Conservation (phyloP, 129 eudicot species). For the Saussurea involucrata region DNA sequence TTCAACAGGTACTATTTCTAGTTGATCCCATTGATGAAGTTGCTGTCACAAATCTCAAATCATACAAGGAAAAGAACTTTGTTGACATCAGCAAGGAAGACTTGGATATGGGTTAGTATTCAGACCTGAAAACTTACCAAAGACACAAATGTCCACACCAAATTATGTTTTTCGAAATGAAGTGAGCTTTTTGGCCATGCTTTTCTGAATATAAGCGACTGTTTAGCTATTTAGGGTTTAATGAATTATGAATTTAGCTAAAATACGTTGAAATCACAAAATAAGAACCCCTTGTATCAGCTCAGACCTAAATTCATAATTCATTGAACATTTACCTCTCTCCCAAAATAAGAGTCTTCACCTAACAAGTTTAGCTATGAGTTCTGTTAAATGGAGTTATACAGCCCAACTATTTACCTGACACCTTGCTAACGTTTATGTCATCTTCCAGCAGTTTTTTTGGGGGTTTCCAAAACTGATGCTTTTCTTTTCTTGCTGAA, state of each 20-base stretch:
- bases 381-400: not conserved
- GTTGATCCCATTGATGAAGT: constrained; percentile 96
- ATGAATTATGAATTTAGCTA: too few relatives aligned
- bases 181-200: not conserved
- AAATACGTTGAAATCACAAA: too few relatives aligned
- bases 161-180: not conserved
- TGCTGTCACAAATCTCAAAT: constrained; percentile 77
- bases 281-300: too few relatives aligned
- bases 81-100: constrained; percentile 95
- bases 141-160: not conserved
- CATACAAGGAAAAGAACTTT: constrained; percentile 76
- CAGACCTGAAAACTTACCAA: not conserved
- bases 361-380: not conserved
- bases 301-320: too few relatives aligned
- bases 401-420: not conserved
- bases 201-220: not conserved
- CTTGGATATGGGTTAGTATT: constrained; percentile 71
- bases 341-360: too few relatives aligned
- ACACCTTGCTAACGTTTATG: not conserved
- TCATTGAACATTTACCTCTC: too few relatives aligned
- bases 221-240: not conserved
- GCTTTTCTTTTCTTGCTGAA: not conserved
- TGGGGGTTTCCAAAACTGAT: not conserved
- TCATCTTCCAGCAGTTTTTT: not conserved
- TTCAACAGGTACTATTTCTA: constrained; percentile 64